Percentiles rank a stretch among this genome's conserved stretches.
Conservation (phyloP, 768 basidiomycete genomes). For the Suillus cothurnatus region DNA sequence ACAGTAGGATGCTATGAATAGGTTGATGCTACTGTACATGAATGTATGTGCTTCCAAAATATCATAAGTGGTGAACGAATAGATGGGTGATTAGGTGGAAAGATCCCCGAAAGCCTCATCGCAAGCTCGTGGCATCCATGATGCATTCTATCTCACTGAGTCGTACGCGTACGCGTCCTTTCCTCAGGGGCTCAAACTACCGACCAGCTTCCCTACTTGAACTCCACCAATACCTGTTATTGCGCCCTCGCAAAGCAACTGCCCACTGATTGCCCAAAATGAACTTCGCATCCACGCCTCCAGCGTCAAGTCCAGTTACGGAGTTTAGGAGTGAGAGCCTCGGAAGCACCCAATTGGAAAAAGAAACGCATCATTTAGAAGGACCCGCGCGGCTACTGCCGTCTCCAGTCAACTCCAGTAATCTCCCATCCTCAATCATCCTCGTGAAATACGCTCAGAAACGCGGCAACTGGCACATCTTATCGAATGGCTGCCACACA, state of each 20-base stretch:
- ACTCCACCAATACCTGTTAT: conserved; percentile 51
- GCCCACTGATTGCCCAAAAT: conserved; percentile 77
- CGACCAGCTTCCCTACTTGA: conserved; percentile 48
- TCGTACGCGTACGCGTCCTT: conserved; percentile 63
- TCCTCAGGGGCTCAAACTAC: conserved; percentile 59
- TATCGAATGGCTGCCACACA: conserved; percentile 44
- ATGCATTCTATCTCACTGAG: conserved; percentile 70
- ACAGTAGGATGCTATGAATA: neutral
- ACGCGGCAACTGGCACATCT: conserved; percentile 59
- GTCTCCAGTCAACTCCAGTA: conserved; percentile 47
- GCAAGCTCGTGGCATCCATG: conserved; percentile 33
- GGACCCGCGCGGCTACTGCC: conserved; percentile 63
- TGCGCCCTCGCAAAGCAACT: conserved; percentile 63
- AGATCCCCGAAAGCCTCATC: conserved; percentile 9
- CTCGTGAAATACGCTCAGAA: conserved; percentile 76
- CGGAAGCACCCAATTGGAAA: conserved; percentile 4
- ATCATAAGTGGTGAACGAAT: neutral
- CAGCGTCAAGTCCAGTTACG: conserved; percentile 69
- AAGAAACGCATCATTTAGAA: conserved; percentile 56
- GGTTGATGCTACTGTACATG: conserved; percentile 3
- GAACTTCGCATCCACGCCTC: conserved; percentile 57
- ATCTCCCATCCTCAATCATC: conserved; percentile 49
- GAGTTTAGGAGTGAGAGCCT: conserved; percentile 12
- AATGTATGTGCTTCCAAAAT: neutral
- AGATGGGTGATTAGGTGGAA: conserved; percentile 1